Evolutionary conservation across 2,329 filamentous ascomycete species (phyloP).

Genomic region (Orbilia javanica): DNA sequence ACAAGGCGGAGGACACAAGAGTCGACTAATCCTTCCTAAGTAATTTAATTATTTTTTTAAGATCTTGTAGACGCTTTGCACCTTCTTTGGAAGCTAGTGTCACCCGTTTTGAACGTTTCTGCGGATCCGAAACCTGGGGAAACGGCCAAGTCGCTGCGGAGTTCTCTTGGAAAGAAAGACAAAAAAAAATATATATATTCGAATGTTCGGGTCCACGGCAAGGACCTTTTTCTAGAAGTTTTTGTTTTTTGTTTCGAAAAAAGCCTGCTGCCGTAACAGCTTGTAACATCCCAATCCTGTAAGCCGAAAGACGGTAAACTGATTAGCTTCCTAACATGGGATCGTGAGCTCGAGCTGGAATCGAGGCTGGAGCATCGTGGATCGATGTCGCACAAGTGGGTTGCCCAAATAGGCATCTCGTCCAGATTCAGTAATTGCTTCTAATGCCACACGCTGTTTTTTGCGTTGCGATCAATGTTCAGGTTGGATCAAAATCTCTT

Average conservation of each 20-base stretch:
- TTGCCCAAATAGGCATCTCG: slow-evolving; percentile 17
- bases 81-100: not conserved
- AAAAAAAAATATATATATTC: no score
- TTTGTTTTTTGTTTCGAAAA: not conserved
- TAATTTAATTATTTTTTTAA: no score
- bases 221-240: not conserved
- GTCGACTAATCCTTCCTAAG: not conserved
- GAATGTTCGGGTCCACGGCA: not conserved
- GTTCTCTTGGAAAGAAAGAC: not conserved
- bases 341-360: not conserved
- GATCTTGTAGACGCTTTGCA: not conserved
- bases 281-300: not conserved
- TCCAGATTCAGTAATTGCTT: slow-evolving; percentile 15
- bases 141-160: not conserved
- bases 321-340: not conserved
- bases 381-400: slow-evolving; percentile 3
- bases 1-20: not conserved
- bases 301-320: not conserved
- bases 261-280: not conserved
- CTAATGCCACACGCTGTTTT: not conserved
- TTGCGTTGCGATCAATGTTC: slow-evolving; percentile 5
- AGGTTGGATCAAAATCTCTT: not conserved
- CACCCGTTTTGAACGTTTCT: not conserved
- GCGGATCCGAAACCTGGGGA: not conserved
- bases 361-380: not conserved